Percentiles rank a stretch among this genome's conserved stretches.
Conservation (phyloP, 495 filamentous ascomycete genomes). For the Xylaria acuta region DNA sequence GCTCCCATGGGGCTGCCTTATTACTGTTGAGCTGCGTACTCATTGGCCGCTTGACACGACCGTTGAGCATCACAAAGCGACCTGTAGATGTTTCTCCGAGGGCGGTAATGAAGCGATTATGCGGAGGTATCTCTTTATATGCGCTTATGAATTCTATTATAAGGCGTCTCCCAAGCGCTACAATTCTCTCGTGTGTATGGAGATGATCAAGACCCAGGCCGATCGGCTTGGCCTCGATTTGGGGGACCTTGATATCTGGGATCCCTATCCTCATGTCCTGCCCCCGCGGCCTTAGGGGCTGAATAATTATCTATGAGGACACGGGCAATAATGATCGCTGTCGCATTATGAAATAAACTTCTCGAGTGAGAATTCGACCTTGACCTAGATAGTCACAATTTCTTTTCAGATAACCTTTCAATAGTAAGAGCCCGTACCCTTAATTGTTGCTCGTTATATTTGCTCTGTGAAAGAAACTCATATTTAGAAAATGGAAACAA, state of each 20-base stretch:
- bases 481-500: background rate
- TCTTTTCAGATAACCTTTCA: too few species aligned
- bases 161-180: background rate
- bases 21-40: background rate
- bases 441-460: too few species aligned
- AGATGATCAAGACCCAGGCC: background rate
- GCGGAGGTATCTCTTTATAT: background rate
- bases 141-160: background rate
- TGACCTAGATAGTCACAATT: too few species aligned
- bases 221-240: background rate
- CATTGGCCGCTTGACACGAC: background rate
- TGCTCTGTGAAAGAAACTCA: background rate
- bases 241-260: background rate
- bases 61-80: background rate
- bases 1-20: background rate
- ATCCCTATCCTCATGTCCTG: background rate
- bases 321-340: too few species aligned
- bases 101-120: background rate
- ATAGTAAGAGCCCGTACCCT: too few species aligned
- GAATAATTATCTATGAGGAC: too few species aligned
- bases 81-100: background rate
- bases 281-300: background rate
- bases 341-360: too few species aligned
- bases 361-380: too few species aligned
- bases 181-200: background rate